These are phyloP conservation scores for Penicillium digitatum DNA, from an alignment of 2,329 filamentous ascomycete species.

Conservation along the genomic window DNA sequence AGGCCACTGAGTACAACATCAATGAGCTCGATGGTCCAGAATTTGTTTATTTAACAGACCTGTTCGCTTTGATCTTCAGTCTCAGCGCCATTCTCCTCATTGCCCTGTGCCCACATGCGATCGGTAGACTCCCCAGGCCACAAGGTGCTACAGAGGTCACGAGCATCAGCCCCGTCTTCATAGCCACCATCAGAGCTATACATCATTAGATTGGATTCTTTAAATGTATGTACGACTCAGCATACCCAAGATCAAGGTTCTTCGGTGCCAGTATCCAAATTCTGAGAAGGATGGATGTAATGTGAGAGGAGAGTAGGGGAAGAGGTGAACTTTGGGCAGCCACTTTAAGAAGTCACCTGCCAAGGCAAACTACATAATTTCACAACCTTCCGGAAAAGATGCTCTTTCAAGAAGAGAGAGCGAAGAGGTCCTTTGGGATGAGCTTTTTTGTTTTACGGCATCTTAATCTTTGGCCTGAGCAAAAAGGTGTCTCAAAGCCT, in stretches of 20 bases:
- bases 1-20: too few species aligned
- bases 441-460: background rate
- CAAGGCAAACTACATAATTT: background rate
- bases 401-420: background rate
- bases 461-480: background rate
- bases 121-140: conserved; percentile 3
- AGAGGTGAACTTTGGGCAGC: too few species aligned
- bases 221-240: too few species aligned
- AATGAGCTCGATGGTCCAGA: too few species aligned
- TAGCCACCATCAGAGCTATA: conserved; percentile 8
- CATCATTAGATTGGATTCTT: background rate
- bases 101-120: background rate
- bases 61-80: background rate
- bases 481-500: background rate
- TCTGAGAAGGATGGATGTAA: conserved; percentile 17
- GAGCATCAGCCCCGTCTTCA: conserved; percentile 4
- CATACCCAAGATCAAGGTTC: background rate
- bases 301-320: too few species aligned
- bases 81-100: background rate
- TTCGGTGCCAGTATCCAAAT: conserved; percentile 16
- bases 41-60: too few species aligned
- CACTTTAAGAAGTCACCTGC: background rate
- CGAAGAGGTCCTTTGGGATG: background rate
- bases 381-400: background rate
- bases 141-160: background rate